phyloP scores from a whole-genome alignment of 83 land plant genomes.

The Picea abies region DNA sequence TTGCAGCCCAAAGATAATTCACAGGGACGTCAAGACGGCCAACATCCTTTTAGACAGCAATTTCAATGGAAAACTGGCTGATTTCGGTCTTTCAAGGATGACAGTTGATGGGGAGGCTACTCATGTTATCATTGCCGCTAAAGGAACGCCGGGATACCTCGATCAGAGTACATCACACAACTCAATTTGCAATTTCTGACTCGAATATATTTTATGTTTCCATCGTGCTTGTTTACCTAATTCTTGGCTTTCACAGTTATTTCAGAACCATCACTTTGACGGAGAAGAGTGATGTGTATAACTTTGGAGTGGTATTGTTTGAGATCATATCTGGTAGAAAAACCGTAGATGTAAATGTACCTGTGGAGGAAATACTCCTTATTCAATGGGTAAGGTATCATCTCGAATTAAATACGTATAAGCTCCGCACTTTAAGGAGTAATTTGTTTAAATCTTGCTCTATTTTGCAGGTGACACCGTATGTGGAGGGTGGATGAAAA shows the following conservation, averaged over 20 bases:
- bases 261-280: not conserved
- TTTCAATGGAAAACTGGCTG: not conserved
- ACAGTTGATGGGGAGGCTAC: not conserved
- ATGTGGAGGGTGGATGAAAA: not conserved
- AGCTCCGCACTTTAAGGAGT: too few relatives aligned
- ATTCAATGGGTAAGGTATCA: not conserved
- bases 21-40: not conserved
- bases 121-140: not conserved
- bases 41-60: not conserved
- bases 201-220: not conserved
- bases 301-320: not conserved
- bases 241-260: not conserved
- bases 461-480: not conserved
- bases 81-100: not conserved
- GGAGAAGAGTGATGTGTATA: conserved; percentile 1
- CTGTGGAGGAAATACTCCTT: not conserved
- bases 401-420: too few relatives aligned
- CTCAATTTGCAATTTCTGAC: not conserved
- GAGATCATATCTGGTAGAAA: not conserved
- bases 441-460: too few relatives aligned
- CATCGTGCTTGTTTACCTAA: too few relatives aligned
- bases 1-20: not conserved
- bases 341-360: not conserved
- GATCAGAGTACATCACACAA: not conserved
- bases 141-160: not conserved